Base-by-base conservation (phyloP, 352 stramenopile genomes). In the Pythium aquatile region DNA sequence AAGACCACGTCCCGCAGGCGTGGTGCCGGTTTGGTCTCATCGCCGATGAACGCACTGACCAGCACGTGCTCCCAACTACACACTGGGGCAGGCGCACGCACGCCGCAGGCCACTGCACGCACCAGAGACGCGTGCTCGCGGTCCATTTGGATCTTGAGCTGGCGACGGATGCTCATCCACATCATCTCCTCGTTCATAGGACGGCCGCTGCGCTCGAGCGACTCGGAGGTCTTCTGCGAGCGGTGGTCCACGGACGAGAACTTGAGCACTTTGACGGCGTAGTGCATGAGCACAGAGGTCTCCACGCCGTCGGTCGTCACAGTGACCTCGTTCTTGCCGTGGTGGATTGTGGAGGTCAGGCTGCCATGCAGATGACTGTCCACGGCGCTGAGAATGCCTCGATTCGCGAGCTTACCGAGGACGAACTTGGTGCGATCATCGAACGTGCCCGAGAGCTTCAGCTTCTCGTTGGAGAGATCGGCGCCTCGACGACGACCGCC, bases 191-290 rank as follows among this genome's bases (percentile, higher is more conserved):
- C 78, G 56, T 86, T 68, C 48, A 63, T 24, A 1, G 66, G 66
- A n/a, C 66, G 60, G 32, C 58, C 57, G 55, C 48, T 81, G 76
- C 24, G 81, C 81, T 11, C 68, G 72, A 58, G 75, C 61, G 48
- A 88, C 82, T 62, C 80, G 77, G 49, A 80, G 61, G 39, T 76
- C 53, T 61, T 63, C 74, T 58, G 66, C 39, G 82, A 84, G 29
- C 65, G 64, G 47, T 88, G 64, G 47, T 88, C 83, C 3, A 63
- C 74, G 26, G 79, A 65, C 44, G 70, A 74, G 2, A 73, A 80
- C 69, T 91, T 92, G 75, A 93, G 89, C 47, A 94, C 75, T 75
- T 94, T 92, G 69, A 85, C 75, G 3, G 76, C 81, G 59, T 83
- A 72, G 59, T 88, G 90, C 37, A 88, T 70, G 30, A 77, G 73